Conservation (phyloP, 148 eudicot genomes). For the Tetragonia tetragonoides region DNA sequence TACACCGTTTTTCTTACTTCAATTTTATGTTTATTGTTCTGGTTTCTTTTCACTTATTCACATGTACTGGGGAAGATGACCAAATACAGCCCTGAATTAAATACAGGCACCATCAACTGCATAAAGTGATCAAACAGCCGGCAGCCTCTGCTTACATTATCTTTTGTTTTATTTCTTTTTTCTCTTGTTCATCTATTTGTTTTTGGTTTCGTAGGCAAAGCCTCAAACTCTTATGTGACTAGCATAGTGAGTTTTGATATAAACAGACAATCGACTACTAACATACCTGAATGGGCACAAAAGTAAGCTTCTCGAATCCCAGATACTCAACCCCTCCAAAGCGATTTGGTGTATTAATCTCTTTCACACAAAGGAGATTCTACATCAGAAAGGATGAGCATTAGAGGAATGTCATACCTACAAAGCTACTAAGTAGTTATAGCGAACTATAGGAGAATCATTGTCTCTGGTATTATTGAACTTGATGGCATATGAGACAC, state of each 20-base stretch:
- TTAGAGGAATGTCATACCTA: conserved; percentile 3
- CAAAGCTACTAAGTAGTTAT: not conserved
- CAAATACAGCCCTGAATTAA: too few relatives aligned
- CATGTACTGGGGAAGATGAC: too few relatives aligned
- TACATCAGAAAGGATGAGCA: conserved; percentile 33
- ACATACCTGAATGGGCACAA: conserved; percentile 90
- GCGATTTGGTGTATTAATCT: conserved; percentile 76
- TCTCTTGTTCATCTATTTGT: too few relatives aligned
- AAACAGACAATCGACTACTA: not conserved
- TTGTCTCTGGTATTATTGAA: not conserved
- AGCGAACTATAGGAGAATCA: not conserved
- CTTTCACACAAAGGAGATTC: conserved; percentile 92
- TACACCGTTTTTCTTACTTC: not conserved
- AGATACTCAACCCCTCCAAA: conserved; percentile 79
- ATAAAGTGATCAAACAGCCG: too few relatives aligned
- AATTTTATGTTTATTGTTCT: too few relatives aligned
- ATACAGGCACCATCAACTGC: not conserved
- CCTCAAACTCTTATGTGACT: too few relatives aligned
- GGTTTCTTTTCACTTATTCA: too few relatives aligned
- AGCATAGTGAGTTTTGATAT: too few relatives aligned
- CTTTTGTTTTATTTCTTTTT: too few relatives aligned
- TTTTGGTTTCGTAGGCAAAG: too few relatives aligned
- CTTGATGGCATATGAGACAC: not conserved
- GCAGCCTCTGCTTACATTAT: too few relatives aligned
- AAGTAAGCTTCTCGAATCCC: conserved; percentile 95